Evolutionary conservation across 176 grass and related monocot species (phyloP).

Genomic region (Musa schizocarpa): DNA sequence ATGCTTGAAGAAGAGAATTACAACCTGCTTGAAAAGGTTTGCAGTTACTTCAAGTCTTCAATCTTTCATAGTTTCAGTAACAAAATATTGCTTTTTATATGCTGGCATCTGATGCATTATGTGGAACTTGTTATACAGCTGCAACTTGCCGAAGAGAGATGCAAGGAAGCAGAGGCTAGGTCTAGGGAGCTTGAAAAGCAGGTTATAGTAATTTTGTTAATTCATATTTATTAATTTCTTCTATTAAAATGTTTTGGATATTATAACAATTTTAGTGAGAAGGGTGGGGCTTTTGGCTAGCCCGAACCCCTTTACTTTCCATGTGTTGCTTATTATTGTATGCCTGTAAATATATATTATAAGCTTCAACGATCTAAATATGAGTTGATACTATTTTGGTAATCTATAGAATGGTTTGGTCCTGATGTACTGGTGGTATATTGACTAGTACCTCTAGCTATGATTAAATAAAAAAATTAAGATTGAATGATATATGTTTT

Average conservation of each 20-base stretch:
- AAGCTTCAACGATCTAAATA: too few relatives aligned
- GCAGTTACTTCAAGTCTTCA: conserved; percentile 12
- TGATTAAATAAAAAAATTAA: too few relatives aligned
- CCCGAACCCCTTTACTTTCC: not conserved
- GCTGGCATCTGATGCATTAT: conserved; percentile 14
- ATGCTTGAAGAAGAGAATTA: conserved; percentile 96
- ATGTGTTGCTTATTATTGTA: not conserved
- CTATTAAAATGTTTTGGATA: not conserved
- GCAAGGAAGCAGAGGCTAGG: conserved; percentile 76
- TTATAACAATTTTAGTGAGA: too few relatives aligned
- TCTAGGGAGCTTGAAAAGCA: conserved; percentile 81
- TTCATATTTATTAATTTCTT: not conserved
- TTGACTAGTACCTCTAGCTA: too few relatives aligned
- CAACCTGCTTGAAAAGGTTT: conserved; percentile 75
- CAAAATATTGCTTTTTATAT: conserved; percentile 3
- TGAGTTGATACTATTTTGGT: too few relatives aligned
- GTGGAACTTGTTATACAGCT: conserved; percentile 49
- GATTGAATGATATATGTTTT: too few relatives aligned
- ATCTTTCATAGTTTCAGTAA: not conserved
- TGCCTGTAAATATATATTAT: not conserved
- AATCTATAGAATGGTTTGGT: too few relatives aligned
- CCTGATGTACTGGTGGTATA: too few relatives aligned
- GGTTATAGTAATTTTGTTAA: conserved; percentile 23
- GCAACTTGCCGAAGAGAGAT: conserved; percentile 67
- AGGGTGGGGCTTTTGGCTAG: too few relatives aligned